phyloP scores from a whole-genome alignment of 176 grass and related monocot species.

The Zea mays region Zm-B73-REFERENCE-NAM-5.0 NC_050100.1:93713001-93713500 shows the following conservation, averaged over 20 bases:
- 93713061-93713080: conserved; percentile 71
- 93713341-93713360: conserved; percentile 1
- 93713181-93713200: conserved; percentile 58
- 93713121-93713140: conserved; percentile 56
- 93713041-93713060: conserved; percentile 63
- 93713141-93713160: conserved; percentile 63
- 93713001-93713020: conserved; percentile 62
- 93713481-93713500: neutral
- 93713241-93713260: conserved; percentile 15
- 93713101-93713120: conserved; percentile 63
- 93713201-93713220: conserved; percentile 70
- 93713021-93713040: conserved; percentile 50
- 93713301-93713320: conserved; percentile 3
- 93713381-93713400: conserved; percentile 18
- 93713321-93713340: neutral
- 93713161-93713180: conserved; percentile 70
- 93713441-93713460: conserved; percentile 4
- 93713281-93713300: conserved; percentile 16
- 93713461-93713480: neutral
- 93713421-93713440: conserved; percentile 18
- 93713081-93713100: conserved; percentile 63
- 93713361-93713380: neutral
- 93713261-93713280: neutral
- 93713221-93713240: conserved; percentile 21
- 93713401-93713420: conserved; percentile 7